Evolutionary conservation across 2,329 filamentous ascomycete genomes (phyloP), one percentile per base, ranked within the genome.

Genomic region (Curvularia hawaiiensis): DNA sequence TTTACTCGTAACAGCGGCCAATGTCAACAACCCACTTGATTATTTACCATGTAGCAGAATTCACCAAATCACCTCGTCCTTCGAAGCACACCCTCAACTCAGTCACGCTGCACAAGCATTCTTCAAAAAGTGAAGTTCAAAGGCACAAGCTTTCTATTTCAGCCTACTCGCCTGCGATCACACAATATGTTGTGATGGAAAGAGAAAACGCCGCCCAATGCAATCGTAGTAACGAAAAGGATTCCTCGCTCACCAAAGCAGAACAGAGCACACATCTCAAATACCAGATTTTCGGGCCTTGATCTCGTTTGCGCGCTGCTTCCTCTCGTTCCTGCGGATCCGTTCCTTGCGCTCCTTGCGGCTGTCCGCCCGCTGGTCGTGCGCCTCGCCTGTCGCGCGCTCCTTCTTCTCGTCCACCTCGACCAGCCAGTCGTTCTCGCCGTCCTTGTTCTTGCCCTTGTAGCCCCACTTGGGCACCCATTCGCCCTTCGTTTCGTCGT

Each of bases 391-490:
- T 39, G 80, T 83, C 79, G 91, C 88, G 73, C 86, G 87, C 75
- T 89, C 86, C 66, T 79, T 79, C 75, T 82, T 81, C 64, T 89
- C 86, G 73, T 97, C 90, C 52, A 99, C 88, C 85, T 98, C 95
- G 58, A 97, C 91, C 67, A 97, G 81, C 90, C 93, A 96, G 71
- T 96, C 88, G 63, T 87, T 83, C 78, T 96, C 89, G 20, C 86
- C 89, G 60, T 88, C 87, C 82, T 95, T 94, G 78, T 95, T 95
- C 76, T 90, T 88, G 60, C 90, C 93, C 80, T 94, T 90, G 81
- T 95, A 97, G 0, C 95, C 95, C 92, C 94, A 99, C 78, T 92
- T 93, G 62, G 91, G 89, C 74, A 92, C 90, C 92, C 92, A 98
- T 75, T 95, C 90, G 64, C 91, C 90, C 31, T 82, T 90, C 58